Evolutionary conservation across 2,329 filamentous ascomycete species (phyloP).

Genomic region (Phaeosphaeria sp.): DNA sequence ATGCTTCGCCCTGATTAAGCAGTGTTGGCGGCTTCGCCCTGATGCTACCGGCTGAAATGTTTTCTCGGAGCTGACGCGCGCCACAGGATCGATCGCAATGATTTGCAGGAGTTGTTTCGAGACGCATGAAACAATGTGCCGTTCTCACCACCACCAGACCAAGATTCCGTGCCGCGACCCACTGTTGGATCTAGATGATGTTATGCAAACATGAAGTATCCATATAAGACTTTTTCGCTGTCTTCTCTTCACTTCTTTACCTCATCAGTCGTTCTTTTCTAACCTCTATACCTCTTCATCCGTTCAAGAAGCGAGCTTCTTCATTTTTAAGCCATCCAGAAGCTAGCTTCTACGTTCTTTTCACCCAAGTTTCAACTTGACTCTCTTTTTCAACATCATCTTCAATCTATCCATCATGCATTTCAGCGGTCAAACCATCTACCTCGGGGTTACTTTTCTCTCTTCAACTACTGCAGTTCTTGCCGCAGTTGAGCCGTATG

Average conservation of each 20-base stretch:
- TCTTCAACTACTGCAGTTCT: conserved; percentile 36
- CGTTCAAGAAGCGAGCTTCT: conserved; percentile 29
- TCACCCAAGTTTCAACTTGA: neutral
- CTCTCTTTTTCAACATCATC: neutral
- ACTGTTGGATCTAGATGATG: neutral
- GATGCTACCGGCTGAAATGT: too few species aligned
- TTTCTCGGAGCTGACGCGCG: neutral
- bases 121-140: conserved; percentile 19
- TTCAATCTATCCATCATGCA: conserved; percentile 24
- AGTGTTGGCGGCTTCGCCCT: neutral
- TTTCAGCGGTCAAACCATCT: conserved; percentile 26
- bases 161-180: neutral
- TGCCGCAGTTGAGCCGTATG: conserved; percentile 43
- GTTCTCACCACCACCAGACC: conserved; percentile 7
- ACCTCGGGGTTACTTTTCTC: conserved; percentile 36
- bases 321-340: conserved; percentile 25
- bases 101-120: conserved; percentile 25
- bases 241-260: neutral
- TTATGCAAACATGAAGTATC: neutral
- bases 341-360: conserved; percentile 16
- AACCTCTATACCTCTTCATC: conserved; percentile 5
- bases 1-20: neutral
- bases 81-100: conserved; percentile 16
- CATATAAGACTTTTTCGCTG: neutral
- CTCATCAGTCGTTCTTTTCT: conserved; percentile 2